Evolutionary conservation across 75 land plant genomes (phyloP).

Genomic region (Selaginella tamariscina): DNA sequence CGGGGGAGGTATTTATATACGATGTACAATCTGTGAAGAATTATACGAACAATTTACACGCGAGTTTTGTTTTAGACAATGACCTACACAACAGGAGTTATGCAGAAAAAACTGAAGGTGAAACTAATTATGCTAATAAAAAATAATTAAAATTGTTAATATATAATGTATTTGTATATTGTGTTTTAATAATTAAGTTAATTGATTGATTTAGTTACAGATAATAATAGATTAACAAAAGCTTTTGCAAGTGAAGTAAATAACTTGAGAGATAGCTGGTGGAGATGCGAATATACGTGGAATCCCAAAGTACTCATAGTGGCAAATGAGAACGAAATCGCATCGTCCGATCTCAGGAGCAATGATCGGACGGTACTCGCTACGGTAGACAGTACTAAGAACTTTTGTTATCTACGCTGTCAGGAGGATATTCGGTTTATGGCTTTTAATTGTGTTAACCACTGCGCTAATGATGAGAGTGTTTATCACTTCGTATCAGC

Average conservation of each 20-base stretch:
- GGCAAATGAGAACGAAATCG: conserved; percentile 35
- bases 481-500: too few species aligned
- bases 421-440: conserved; percentile 32
- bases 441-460: too few species aligned
- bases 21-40: not conserved
- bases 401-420: not conserved
- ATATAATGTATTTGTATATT: too few species aligned
- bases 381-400: conserved; percentile 27
- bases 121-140: too few species aligned
- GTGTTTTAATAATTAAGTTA: too few species aligned
- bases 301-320: conserved; percentile 59
- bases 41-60: not conserved
- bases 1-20: not conserved
- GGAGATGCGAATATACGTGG: conserved; percentile 60
- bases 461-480: too few species aligned
- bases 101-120: too few species aligned
- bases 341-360: conserved; percentile 45
- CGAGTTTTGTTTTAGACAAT: not conserved
- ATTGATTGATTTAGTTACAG: too few species aligned
- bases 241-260: not conserved
- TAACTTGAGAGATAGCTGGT: conserved; percentile 23
- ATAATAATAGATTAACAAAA: not conserved
- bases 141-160: too few species aligned
- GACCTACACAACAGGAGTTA: not conserved
- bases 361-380: conserved; percentile 14